Base-by-base conservation (phyloP, 2,329 filamentous ascomycete genomes). In the Pseudogymnoascus sp. region DNA sequence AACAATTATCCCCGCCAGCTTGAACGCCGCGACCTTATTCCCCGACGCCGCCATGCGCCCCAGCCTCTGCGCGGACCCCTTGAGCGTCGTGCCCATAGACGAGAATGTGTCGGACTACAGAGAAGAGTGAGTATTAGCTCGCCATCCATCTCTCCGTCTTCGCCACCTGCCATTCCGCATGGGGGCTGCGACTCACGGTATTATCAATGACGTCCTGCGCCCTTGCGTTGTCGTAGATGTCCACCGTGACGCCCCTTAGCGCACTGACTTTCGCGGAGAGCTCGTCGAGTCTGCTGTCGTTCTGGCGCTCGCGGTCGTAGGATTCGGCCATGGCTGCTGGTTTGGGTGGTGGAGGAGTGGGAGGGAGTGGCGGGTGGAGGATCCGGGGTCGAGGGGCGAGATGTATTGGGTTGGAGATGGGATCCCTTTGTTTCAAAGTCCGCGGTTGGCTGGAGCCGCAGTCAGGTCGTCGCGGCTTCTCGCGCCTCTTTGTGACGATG, bases 151-250 rank as follows among this genome's bases (percentile, higher is more conserved):
- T 7, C 26, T 28, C 42, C 21, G n/a, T 17, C 28, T 21, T 19
- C 15, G 21, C 61, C 31, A 60, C 28, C 19, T 59, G 28, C n/a
- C n/a, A 62, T n/a, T n/a, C 28, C 15, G 28, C 15, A 31, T 62
- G 4, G 33, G 15, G 11, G 26, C 61, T 61, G 42, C 17, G 19
- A n/a, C 85, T 64, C 82, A 96, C 91, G 40, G 90, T 93, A 72
- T 86, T 87, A 77, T 99, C 91, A 69, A 99, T 90, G 67, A 96
- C 85, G 68, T 89, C 86, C 71, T 97, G 93, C 70, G 90, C 86
- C 64, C 91, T 86, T 60, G 95, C 95, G 75, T 95, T 92, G 78
- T 97, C 93, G 82, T 97, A 97, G 73, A 99, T 99, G 79, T 99
- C 92, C 68, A 97, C 86, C 44, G 95, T 99, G 61, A 99, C 91